Evolutionary conservation across 1,284 basidiomycete species (phyloP).

Genomic region (Trichosporon asahii): DNA sequence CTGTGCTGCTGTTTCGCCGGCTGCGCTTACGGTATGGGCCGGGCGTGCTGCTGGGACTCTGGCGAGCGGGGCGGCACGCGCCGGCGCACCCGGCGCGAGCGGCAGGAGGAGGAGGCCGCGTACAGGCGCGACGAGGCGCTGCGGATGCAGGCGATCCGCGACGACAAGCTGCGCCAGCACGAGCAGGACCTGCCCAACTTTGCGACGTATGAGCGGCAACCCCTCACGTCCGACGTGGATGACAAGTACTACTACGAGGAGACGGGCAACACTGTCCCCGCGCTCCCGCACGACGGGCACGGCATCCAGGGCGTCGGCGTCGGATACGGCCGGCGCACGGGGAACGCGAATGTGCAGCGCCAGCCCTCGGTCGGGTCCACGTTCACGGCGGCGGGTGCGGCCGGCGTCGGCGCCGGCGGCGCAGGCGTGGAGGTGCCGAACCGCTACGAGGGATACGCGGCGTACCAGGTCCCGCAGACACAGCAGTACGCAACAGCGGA

Average conservation of each 20-base stretch:
- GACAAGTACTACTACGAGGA: conserved; percentile 46
- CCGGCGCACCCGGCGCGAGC: conserved; percentile 29
- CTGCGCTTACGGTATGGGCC: conserved; percentile 74
- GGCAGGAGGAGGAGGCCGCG: conserved; percentile 31
- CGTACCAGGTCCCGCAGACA: conserved; percentile 14
- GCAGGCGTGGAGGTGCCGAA: conserved; percentile 34
- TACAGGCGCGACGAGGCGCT: conserved; percentile 26
- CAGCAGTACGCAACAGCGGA: background rate
- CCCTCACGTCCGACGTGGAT: conserved; percentile 34
- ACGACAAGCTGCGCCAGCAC: conserved; percentile 42
- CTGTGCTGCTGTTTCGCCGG: conserved; percentile 75
- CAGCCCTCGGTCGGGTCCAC: conserved; percentile 12
- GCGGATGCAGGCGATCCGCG: conserved; percentile 41
- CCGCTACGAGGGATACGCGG: conserved; percentile 20
- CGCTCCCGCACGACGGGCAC: background rate
- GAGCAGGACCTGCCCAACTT: conserved; percentile 44
- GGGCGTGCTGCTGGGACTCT: conserved; percentile 72
- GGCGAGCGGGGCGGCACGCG: conserved; percentile 61
- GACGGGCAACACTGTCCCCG: conserved; percentile 24
- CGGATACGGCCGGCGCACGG: conserved; percentile 26
- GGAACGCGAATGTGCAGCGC: conserved; percentile 10
- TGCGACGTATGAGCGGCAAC: conserved; percentile 36
- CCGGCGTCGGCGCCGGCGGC: conserved; percentile 31
- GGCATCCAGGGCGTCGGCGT: conserved; percentile 43
- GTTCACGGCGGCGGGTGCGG: conserved; percentile 32